Conservation (phyloP, 768 basidiomycete species). For the Podaxis sp. region DNA sequence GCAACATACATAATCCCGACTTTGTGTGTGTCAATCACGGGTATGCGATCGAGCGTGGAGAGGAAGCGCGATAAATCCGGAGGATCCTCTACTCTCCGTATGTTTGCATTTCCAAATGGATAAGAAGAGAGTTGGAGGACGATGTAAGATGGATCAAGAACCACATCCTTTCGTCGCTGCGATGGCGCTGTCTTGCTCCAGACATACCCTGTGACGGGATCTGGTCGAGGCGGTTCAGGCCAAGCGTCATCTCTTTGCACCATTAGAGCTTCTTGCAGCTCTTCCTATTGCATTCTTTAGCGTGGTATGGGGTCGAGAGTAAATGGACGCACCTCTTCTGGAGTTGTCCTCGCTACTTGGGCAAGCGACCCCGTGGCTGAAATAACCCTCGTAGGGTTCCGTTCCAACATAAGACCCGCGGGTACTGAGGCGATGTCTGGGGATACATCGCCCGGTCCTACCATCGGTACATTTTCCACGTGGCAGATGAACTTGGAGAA, state of each 20-base stretch:
- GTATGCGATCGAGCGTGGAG: constrained; percentile 66
- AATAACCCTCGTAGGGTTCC: constrained; percentile 39
- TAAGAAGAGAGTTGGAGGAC: constrained; percentile 82
- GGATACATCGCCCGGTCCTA: constrained; percentile 80
- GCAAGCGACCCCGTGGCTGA: constrained; percentile 26
- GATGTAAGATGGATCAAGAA: constrained; percentile 82
- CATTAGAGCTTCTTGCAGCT: constrained; percentile 27
- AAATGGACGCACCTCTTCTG: constrained; percentile 19
- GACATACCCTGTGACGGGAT: constrained; percentile 82
- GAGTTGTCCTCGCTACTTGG: constrained; percentile 19
- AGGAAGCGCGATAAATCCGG: constrained; percentile 25
- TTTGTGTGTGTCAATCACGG: constrained; percentile 97
- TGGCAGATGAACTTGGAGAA: constrained; percentile 82
- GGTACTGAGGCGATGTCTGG: constrained; percentile 75
- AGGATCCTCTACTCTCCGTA: constrained; percentile 47
- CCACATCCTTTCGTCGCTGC: constrained; percentile 83
- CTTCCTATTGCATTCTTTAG: constrained; percentile 22
- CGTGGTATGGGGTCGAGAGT: background rate
- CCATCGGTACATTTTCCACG: constrained; percentile 86
- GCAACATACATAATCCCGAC: constrained; percentile 96
- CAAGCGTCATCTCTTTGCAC: constrained; percentile 18
- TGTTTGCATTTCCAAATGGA: constrained; percentile 41
- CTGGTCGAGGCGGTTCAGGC: constrained; percentile 44
- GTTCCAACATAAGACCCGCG: constrained; percentile 72
- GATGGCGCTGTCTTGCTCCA: constrained; percentile 88